Base-by-base conservation (phyloP, 805 yeast genomes). In the Kuraishia hungarica region DNA sequence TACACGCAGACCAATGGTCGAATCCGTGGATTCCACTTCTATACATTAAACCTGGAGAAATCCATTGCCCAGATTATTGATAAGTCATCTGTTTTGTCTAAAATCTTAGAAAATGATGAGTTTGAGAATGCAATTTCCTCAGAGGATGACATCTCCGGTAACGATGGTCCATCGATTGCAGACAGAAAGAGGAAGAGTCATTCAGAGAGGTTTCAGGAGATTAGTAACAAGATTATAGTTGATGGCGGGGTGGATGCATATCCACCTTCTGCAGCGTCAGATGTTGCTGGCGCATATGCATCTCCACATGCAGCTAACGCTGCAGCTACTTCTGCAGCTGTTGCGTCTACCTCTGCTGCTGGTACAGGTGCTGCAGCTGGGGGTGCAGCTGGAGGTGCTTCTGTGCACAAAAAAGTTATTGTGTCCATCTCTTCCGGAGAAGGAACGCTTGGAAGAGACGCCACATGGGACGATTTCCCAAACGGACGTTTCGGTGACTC, bases 401-500 rank as follows among this genome's bases (percentile, higher is more conserved):
- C 63, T 51, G 66, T 67, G 19, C 76, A 79, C 39, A 80, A 81
- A 60, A 80, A 80, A 64, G 81, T 81, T 2, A 76, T 89, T 43
- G 75, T 89, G 46, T 89, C 91, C 5, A 89, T 90, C 48, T 86
- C 94, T 49, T 79, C 87, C 17, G 97, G 97, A 48, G 84, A 86
- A 60, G 96, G 96, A 47, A 80, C 86, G 1, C 65, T 89, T 26
- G 96, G 96, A 39, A 83, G 89, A 63, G 94, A 89, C 67, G 96
- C 96, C 2, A 88, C 92, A 1, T 92, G 98, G 98, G 98, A 92
- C 74, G 98, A 92, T 65, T 92, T 89, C 70, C 94, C 97, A 26
- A 90, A 92, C 70, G 97, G 97, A 66, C 80, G 98, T 72, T 90
- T 89, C 69, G 96, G 97, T 72, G 96, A 91, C 71, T 88, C 97